Percentiles rank a stretch among this genome's conserved stretches.
phyloP scores from a whole-genome alignment of 1,139 yeast genomes.

The Debaryomyces fabryi region DNA sequence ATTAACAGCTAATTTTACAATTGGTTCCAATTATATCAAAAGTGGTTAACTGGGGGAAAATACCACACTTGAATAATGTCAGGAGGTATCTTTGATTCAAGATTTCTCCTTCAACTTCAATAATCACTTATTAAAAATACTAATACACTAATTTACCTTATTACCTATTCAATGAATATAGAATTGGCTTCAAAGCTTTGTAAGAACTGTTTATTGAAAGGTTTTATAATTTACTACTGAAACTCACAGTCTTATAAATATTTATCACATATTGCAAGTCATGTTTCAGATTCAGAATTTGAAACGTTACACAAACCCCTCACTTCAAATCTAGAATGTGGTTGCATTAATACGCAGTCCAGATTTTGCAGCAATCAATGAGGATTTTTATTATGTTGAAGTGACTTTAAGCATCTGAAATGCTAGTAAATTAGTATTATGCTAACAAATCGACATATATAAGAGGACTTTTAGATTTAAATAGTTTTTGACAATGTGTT shows the following conservation, averaged over 20 bases:
- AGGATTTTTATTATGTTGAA: conserved; percentile 7
- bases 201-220: conserved; percentile 5
- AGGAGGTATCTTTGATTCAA: background rate
- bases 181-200: background rate
- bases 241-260: conserved; percentile 15
- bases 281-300: conserved; percentile 25
- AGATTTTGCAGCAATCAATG: conserved; percentile 7
- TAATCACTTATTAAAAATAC: background rate
- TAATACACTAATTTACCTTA: background rate
- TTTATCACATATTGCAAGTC: background rate
- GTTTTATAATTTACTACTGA: conserved; percentile 12
- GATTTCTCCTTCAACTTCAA: background rate
- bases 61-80: conserved; percentile 7
- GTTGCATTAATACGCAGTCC: conserved; percentile 4
- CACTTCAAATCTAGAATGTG: conserved; percentile 7
- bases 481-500: background rate
- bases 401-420: background rate
- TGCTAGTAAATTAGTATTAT: conserved; percentile 2
- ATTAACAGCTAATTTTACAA: background rate
- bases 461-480: background rate
- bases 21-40: background rate
- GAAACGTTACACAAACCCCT: conserved; percentile 21
- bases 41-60: conserved; percentile 1
- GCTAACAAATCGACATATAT: background rate
- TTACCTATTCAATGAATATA: background rate